phyloP scores from a whole-genome alignment of 306 rosid genomes.

The Vigna mungo region DNA sequence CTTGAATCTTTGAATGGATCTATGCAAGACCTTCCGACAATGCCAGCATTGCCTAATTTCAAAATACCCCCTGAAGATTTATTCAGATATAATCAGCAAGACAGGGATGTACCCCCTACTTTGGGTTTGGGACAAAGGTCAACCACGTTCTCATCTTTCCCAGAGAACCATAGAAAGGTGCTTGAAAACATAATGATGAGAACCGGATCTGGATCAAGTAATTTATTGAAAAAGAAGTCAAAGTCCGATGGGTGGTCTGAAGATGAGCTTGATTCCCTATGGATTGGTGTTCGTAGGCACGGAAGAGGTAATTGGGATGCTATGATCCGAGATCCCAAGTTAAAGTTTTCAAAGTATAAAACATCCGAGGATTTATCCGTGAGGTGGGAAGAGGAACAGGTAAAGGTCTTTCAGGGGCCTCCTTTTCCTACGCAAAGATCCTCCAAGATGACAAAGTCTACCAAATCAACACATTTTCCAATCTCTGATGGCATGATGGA shows the following conservation, averaged over 20 bases:
- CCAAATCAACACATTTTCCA: slow-evolving; percentile 75
- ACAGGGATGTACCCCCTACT: slow-evolving; percentile 68
- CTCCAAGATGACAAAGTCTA: slow-evolving; percentile 61
- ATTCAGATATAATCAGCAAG: slow-evolving; percentile 74
- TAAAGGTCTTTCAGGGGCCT: slow-evolving; percentile 83
- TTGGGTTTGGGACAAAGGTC: slow-evolving; percentile 88
- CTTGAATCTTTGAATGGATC: slow-evolving; percentile 68
- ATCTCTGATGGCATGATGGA: slow-evolving; percentile 99
- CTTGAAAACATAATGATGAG: slow-evolving; percentile 99
- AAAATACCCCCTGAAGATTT: slow-evolving; percentile 80
- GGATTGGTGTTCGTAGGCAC: slow-evolving; percentile 99
- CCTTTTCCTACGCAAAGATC: slow-evolving; percentile 64
- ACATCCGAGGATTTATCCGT: slow-evolving; percentile 74
- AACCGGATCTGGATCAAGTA: slow-evolving; percentile 76
- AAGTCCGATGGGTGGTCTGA: slow-evolving; percentile 91
- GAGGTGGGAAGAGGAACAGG: slow-evolving; percentile 97
- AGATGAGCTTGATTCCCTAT: slow-evolving; percentile 96
- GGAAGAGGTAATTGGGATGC: slow-evolving; percentile 96
- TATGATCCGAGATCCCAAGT: slow-evolving; percentile 86
- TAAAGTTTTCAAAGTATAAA: slow-evolving; percentile 82
- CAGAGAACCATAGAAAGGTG: slow-evolving; percentile 95
- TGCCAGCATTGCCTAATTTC: slow-evolving; percentile 77
- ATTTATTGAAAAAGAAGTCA: slow-evolving; percentile 62
- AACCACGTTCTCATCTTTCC: slow-evolving; percentile 67
- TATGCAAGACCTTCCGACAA: slow-evolving; percentile 71